A percentile compares a stretch with the other conserved stretches of the same genome.
Evolutionary conservation across 768 basidiomycete genomes (phyloP).

Genomic region (Cystoderma amianthinum): DNA sequence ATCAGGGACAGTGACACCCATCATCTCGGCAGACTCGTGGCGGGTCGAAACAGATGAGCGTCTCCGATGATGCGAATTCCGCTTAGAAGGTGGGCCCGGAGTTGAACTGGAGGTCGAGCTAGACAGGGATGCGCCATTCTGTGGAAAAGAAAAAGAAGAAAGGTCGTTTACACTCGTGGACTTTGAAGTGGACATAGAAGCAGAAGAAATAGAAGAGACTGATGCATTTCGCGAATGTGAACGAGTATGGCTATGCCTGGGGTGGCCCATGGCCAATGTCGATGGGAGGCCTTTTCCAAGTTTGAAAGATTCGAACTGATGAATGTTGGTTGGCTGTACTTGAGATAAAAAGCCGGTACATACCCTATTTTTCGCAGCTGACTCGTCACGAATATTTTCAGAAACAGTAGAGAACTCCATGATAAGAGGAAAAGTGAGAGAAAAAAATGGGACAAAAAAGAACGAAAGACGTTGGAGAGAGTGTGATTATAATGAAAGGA

Average conservation of each 20-base stretch:
- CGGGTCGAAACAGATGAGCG: conserved; percentile 87
- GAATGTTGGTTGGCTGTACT: conserved; percentile 3
- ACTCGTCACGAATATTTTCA: too few relatives aligned
- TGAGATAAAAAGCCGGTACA: conserved; percentile 5
- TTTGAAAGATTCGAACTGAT: conserved; percentile 71
- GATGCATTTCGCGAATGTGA: conserved; percentile 70
- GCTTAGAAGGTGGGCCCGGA: conserved; percentile 37
- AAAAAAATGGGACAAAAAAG: conserved; percentile 2
- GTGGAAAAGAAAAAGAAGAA: conserved; percentile 19
- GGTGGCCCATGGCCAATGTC: too few relatives aligned
- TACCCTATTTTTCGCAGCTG: conserved; percentile 35
- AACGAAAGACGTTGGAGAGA: conserved; percentile 5
- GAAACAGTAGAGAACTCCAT: too few relatives aligned
- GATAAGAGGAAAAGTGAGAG: background rate
- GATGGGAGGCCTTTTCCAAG: conserved; percentile 47
- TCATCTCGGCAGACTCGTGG: conserved; percentile 84
- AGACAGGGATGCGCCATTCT: conserved; percentile 14
- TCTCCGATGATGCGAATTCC: conserved; percentile 78
- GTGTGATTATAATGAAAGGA: conserved; percentile 2
- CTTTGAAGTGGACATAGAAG: conserved; percentile 31
- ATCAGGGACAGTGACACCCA: conserved; percentile 73
- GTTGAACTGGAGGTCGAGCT: conserved; percentile 6
- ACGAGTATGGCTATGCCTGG: conserved; percentile 48
- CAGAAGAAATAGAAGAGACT: conserved; percentile 41
- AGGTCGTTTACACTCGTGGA: conserved; percentile 29